phyloP scores from a whole-genome alignment of 2,329 filamentous ascomycete genomes.

The Pseudogymnoascus sp. region DNA sequence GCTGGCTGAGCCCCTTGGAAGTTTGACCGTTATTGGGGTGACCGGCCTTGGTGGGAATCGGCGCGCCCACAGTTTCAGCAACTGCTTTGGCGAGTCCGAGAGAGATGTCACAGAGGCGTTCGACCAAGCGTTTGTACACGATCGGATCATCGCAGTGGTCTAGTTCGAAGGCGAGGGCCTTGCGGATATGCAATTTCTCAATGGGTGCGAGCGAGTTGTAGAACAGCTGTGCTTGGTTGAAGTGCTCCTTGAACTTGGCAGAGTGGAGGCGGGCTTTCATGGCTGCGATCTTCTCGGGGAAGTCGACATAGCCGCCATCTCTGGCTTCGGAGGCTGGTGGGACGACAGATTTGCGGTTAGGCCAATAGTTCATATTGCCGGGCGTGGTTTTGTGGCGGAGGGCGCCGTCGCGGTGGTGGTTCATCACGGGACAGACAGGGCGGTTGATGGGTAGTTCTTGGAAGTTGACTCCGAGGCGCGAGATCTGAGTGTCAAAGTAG shows the following conservation, averaged over 20 bases:
- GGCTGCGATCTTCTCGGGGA: conserved; percentile 56
- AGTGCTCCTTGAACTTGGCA: conserved; percentile 71
- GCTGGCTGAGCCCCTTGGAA: conserved; percentile 60
- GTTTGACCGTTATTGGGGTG: conserved; percentile 59
- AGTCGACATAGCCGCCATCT: conserved; percentile 64
- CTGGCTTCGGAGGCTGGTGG: conserved; percentile 52
- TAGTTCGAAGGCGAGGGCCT: conserved; percentile 61
- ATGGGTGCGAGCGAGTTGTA: conserved; percentile 66
- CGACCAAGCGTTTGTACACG: conserved; percentile 64
- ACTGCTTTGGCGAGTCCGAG: conserved; percentile 61
- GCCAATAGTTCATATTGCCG: conserved; percentile 72
- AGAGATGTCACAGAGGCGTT: conserved; percentile 66
- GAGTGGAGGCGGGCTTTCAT: conserved; percentile 64
- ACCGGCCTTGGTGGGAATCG: conserved; percentile 45
- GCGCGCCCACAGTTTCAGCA: conserved; percentile 61
- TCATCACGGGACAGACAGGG: conserved; percentile 68
- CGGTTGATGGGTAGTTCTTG: conserved; percentile 71
- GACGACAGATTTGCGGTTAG: conserved; percentile 58
- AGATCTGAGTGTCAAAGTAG: conserved; percentile 62
- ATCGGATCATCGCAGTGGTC: conserved; percentile 75
- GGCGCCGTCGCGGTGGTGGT: conserved; percentile 67
- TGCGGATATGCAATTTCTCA: conserved; percentile 57
- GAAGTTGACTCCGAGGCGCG: conserved; percentile 66
- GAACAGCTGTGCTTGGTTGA: conserved; percentile 73
- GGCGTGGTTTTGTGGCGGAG: conserved; percentile 67